Evolutionary conservation across 1,284 basidiomycete genomes (phyloP).

Genomic region (Anthracocystis walkeri): DNA sequence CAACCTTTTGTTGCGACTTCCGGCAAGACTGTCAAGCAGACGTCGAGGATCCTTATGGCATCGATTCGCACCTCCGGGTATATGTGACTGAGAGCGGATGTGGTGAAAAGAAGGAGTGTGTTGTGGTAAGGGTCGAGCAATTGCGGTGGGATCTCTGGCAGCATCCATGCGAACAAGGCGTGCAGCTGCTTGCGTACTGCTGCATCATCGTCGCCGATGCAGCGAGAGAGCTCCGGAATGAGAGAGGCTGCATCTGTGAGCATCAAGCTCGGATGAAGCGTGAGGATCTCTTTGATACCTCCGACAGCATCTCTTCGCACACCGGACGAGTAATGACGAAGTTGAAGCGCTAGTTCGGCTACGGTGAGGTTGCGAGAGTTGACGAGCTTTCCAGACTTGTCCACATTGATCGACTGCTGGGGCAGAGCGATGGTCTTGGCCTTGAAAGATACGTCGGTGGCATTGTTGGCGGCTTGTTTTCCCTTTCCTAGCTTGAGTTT

Average conservation of each 20-base stretch:
- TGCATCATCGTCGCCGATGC: slow-evolving; percentile 77
- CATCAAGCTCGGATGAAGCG: slow-evolving; percentile 76
- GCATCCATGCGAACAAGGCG: slow-evolving; percentile 76
- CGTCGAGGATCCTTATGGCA: slow-evolving; percentile 82
- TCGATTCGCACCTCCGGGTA: slow-evolving; percentile 93
- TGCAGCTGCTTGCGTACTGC: slow-evolving; percentile 71
- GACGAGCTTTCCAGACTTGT: slow-evolving; percentile 53
- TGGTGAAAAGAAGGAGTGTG: slow-evolving; percentile 84
- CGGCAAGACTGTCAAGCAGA: slow-evolving; percentile 82
- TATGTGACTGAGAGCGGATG: slow-evolving; percentile 92
- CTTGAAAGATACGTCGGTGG: slow-evolving; percentile 94
- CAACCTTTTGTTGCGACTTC: slow-evolving; percentile 67
- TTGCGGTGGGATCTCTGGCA: slow-evolving; percentile 77
- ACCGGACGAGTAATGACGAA: slow-evolving; percentile 84
- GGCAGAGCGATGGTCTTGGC: slow-evolving; percentile 73
- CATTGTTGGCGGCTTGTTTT: slow-evolving; percentile 84
- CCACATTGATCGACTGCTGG: slow-evolving; percentile 62
- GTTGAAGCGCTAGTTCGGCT: slow-evolving; percentile 80
- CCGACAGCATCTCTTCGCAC: slow-evolving; percentile 84
- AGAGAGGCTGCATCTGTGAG: slow-evolving; percentile 76
- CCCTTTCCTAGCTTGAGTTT: slow-evolving; percentile 96
- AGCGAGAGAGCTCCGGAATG: slow-evolving; percentile 77
- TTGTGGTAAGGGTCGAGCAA: slow-evolving; percentile 74
- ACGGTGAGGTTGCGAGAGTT: slow-evolving; percentile 76
- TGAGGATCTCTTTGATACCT: slow-evolving; percentile 83